Percentiles rank a stretch among this genome's conserved stretches.
phyloP scores from a whole-genome alignment of 192 early-diverging fungal species.

The Phlyctochytrium arcticum region DNA sequence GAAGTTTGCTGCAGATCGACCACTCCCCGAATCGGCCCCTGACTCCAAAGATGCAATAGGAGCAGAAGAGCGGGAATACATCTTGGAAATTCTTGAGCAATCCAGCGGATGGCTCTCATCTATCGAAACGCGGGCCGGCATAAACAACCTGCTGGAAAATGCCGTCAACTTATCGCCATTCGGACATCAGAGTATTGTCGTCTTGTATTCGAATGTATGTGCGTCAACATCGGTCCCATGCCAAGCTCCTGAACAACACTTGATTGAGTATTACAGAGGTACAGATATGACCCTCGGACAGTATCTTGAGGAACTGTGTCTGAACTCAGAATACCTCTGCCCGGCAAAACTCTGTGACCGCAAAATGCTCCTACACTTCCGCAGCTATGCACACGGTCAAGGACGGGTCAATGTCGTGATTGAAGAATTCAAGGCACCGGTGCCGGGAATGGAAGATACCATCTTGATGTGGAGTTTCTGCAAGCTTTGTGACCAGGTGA shows the following conservation, averaged over 20 bases:
- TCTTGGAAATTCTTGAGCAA: conserved; percentile 18
- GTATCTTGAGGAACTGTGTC: conserved; percentile 81
- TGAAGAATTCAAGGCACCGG: conserved; percentile 51
- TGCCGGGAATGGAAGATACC: conserved; percentile 64
- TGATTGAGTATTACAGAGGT: conserved; percentile 78
- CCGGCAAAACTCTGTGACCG: conserved; percentile 67
- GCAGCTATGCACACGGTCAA: conserved; percentile 81
- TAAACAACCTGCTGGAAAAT: conserved; percentile 48
- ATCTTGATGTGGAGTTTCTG: conserved; percentile 90
- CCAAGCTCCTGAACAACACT: conserved; percentile 58
- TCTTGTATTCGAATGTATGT: conserved; percentile 68
- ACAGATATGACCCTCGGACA: conserved; percentile 85
- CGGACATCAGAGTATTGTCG: conserved; percentile 69
- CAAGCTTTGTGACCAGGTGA: conserved; percentile 63
- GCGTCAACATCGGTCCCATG: conserved; percentile 54
- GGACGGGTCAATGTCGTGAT: conserved; percentile 75
- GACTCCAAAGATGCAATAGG: neutral
- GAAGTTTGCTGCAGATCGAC: conserved; percentile 11
- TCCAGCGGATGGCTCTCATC: conserved; percentile 27
- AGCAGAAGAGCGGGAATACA: conserved; percentile 18
- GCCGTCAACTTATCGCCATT: conserved; percentile 64
- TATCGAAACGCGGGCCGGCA: conserved; percentile 33
- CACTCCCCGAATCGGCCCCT: neutral
- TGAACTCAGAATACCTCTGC: conserved; percentile 63
- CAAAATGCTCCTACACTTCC: conserved; percentile 76